Conservation (phyloP, 345 rosid genomes). For the Salix caprea region DNA sequence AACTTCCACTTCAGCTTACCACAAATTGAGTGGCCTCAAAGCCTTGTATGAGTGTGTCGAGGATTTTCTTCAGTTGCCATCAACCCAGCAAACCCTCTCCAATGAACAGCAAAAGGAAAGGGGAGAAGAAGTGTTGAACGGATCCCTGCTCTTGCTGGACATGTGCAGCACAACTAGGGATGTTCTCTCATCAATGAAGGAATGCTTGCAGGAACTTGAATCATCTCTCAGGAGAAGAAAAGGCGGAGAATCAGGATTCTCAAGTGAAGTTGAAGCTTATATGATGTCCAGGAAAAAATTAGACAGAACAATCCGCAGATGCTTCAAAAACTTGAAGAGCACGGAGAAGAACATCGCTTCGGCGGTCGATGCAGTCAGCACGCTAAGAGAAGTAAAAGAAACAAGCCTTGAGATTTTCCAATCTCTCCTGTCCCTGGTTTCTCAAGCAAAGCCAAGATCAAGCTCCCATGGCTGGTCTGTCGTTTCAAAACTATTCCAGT, state of each 20-base stretch:
- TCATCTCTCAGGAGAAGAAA: constrained; percentile 5
- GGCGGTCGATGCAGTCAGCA: not conserved
- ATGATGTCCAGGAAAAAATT: not conserved
- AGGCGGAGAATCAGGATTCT: not conserved
- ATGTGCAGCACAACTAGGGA: not conserved
- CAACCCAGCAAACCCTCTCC: not conserved
- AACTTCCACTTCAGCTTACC: constrained; percentile 6
- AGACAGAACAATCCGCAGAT: not conserved
- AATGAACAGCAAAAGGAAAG: not conserved
- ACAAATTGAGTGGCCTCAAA: not conserved
- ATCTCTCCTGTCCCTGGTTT: not conserved
- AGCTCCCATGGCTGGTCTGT: not conserved
- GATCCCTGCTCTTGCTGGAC: constrained; percentile 7
- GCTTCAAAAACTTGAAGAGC: constrained; percentile 1
- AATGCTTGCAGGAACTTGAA: not conserved
- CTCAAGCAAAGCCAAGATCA: not conserved
- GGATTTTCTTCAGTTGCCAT: constrained; percentile 1
- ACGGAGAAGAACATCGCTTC: not conserved
- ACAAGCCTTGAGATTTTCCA: not conserved
- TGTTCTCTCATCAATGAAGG: constrained; percentile 10
- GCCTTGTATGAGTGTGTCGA: not conserved
- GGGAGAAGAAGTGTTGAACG: constrained; percentile 2
- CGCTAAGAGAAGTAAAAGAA: not conserved
- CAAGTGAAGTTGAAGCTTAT: constrained; percentile 3
- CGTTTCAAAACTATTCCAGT: not conserved